phyloP scores from a whole-genome alignment of 2,329 filamentous ascomycete species.

The Graphilbum sp. region DNA sequence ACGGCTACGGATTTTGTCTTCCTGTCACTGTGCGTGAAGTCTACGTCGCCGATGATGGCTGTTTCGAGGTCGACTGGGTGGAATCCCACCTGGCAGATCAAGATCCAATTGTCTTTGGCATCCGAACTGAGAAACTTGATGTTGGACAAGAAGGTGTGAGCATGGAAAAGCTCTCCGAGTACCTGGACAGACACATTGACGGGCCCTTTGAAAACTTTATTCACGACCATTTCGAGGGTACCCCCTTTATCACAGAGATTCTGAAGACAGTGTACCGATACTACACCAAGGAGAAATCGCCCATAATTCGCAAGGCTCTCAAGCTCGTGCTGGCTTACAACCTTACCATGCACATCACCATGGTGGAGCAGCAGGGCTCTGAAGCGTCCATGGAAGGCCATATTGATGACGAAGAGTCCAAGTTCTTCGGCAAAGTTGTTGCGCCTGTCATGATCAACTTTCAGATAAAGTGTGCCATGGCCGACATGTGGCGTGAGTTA shows the following conservation, averaged over 20 bases:
- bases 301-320: conserved; percentile 84
- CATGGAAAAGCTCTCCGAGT: conserved; percentile 65
- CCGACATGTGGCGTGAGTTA: conserved; percentile 94
- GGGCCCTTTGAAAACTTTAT: conserved; percentile 85
- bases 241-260: conserved; percentile 87
- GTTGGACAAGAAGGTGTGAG: conserved; percentile 82
- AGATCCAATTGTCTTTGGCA: conserved; percentile 65
- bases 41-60: conserved; percentile 79
- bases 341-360: conserved; percentile 82
- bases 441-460: conserved; percentile 99
- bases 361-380: conserved; percentile 77
- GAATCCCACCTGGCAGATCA: conserved; percentile 55
- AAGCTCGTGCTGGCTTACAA: conserved; percentile 95
- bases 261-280: conserved; percentile 91
- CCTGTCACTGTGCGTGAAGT: conserved; percentile 91
- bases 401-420: conserved; percentile 73
- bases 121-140: conserved; percentile 75
- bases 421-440: conserved; percentile 77
- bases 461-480: conserved; percentile 94
- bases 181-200: conserved; percentile 90
- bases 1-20: conserved; percentile 85
- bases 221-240: conserved; percentile 91
- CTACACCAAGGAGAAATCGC: conserved; percentile 74
- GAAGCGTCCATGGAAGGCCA: conserved; percentile 65
- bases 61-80: conserved; percentile 87